Evolutionary conservation across 495 filamentous ascomycete genomes (phyloP).

Genomic region (Aspergillus leporis): DNA sequence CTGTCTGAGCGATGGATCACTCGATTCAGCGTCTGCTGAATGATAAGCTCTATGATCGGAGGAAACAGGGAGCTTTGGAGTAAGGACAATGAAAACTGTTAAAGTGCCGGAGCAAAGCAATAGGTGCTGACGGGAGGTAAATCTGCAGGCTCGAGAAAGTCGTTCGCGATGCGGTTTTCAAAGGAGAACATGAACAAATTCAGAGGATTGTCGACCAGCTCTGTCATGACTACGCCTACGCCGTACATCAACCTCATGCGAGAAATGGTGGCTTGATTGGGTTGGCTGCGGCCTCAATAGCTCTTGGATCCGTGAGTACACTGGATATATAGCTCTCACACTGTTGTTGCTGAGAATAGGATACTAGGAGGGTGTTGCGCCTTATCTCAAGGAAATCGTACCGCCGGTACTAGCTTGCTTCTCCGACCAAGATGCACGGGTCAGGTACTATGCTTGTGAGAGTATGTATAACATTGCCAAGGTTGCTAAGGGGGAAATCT

Average conservation of each 20-base stretch:
- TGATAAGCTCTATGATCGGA: conserved; percentile 97
- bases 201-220: conserved; percentile 89
- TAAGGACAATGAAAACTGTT: conserved; percentile 47
- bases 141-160: conserved; percentile 75
- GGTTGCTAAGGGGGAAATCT: conserved; percentile 95
- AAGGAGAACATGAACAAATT: conserved; percentile 74
- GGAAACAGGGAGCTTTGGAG: conserved; percentile 96
- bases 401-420: conserved; percentile 99
- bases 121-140: conserved; percentile 16
- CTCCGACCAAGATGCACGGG: conserved; percentile 94
- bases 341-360: conserved; percentile 24
- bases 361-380: conserved; percentile 76
- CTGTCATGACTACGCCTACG: conserved; percentile 96
- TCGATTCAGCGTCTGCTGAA: conserved; percentile 87
- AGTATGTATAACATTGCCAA: conserved; percentile 99
- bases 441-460: conserved; percentile 98
- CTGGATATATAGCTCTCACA: background rate
- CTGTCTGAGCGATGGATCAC: conserved; percentile 69
- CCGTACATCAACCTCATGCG: conserved; percentile 95
- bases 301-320: conserved; percentile 78
- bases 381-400: conserved; percentile 88
- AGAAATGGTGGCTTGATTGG: conserved; percentile 96
- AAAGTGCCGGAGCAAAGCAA: background rate
- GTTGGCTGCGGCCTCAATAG: conserved; percentile 93
- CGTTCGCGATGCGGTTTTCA: conserved; percentile 80